Evolutionary conservation across 768 basidiomycete species (phyloP), one percentile per base, ranked within the genome.

Genomic region (Auricularia cornea): DNA sequence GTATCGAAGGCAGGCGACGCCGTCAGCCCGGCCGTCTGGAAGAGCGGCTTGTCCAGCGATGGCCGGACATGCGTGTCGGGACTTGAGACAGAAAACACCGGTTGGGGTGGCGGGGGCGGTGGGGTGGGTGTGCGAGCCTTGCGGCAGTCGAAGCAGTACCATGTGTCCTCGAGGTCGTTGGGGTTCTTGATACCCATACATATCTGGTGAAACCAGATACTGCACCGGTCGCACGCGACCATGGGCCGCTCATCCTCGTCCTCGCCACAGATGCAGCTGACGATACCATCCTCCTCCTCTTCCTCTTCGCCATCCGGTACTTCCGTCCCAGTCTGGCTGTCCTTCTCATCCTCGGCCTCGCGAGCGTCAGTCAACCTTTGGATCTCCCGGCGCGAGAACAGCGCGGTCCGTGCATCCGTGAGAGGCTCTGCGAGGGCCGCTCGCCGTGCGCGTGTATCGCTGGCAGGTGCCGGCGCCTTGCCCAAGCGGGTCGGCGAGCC

Each of bases 191-290:
- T 88, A 60, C 89, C 90, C 40, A 93, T 85, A 72, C 91, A 94
- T 52, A 83, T 75, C 33, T 91, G 79, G 73, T 94, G 91, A 70
- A 88, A 92, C 91, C 91, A 94, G 18, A 79, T 85, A 70, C 83
- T 78, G 72, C 91, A 94, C 3, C 80, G 79, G 68, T 93, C 90
- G 67, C 91, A 94, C 68, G 92, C 91, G 33, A 93, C 92, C 56
- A 90, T 79, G 63, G 85, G 82, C n/a, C 86, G 77, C 3, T 87
- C 90, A 64, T 90, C 87, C 67, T 89, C 86, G 60, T 74, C 77
- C 20, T 84, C 86, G 51, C 76, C 74, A 70, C 90, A 92, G 30
- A 88, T 78, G 70, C 91, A 93, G 20, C 85, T 69, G 20, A 80
- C 72, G 59, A 83, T 82, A 12, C 81, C 81, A 4, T 81, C 81